Evolutionary conservation across 768 basidiomycete species (phyloP).

Genomic region (Ramaria sp.): DNA sequence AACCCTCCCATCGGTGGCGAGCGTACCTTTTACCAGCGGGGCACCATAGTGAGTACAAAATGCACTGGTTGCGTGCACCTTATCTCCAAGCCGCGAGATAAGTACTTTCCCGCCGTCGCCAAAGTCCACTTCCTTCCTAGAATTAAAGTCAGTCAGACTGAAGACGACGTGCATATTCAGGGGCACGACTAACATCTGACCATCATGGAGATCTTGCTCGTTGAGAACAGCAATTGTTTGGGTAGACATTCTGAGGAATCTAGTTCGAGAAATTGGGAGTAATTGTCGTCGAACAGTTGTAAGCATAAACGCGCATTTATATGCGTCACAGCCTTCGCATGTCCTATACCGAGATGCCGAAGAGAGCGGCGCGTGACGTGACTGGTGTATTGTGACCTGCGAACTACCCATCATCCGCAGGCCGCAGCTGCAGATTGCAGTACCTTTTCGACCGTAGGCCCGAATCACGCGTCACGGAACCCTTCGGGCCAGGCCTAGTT

Average conservation of each 20-base stretch:
- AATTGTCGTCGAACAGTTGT: background rate
- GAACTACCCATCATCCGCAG: no score
- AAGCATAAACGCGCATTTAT: background rate
- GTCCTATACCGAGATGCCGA: background rate
- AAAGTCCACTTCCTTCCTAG: constrained; percentile 77
- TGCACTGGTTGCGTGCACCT: constrained; percentile 69
- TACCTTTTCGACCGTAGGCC: no score
- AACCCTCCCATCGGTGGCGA: constrained; percentile 68
- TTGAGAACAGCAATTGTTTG: constrained; percentile 50
- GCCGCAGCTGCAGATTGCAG: no score
- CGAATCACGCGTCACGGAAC: no score
- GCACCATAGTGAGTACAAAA: constrained; percentile 92
- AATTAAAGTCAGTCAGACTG: background rate
- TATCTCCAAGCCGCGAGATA: constrained; percentile 63
- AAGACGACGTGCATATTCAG: background rate
- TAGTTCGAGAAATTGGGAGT: background rate
- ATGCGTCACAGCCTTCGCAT: constrained; percentile 2
- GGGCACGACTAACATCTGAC: constrained; percentile 41
- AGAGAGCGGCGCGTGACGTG: background rate
- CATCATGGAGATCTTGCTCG: constrained; percentile 49
- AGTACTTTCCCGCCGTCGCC: constrained; percentile 65
- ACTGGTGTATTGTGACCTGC: background rate
- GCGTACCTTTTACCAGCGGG: constrained; percentile 71
- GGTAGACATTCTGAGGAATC: constrained; percentile 27
- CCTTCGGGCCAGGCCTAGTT: no score